Conservation (phyloP, 75 land plant species). For the Azolla pinnata region DNA sequence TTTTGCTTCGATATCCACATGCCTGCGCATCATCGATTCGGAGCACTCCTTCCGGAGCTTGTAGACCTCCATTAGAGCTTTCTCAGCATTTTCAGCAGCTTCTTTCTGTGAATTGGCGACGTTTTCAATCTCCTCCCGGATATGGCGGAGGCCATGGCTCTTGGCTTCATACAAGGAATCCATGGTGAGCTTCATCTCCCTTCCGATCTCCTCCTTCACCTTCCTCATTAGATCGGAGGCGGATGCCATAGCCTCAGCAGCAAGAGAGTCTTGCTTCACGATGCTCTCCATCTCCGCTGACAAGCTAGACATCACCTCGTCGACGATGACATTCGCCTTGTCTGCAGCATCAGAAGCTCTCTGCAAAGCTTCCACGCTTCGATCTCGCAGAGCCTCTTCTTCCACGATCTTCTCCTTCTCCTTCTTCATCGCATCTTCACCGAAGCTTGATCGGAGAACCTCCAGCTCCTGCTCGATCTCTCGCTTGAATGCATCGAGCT, state of each 20-base stretch:
- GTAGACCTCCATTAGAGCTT: too few relatives aligned
- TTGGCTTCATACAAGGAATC: not conserved
- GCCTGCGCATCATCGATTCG: too few relatives aligned
- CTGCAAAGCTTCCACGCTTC: constrained; percentile 8
- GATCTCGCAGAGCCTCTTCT: not conserved
- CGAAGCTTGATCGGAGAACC: constrained; percentile 1
- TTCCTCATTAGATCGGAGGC: constrained; percentile 8
- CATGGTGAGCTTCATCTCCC: constrained; percentile 2
- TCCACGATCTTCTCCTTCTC: not conserved
- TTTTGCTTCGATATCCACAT: too few relatives aligned
- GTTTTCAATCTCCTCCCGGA: too few relatives aligned
- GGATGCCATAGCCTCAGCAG: too few relatives aligned
- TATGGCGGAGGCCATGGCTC: too few relatives aligned
- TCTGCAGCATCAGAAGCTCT: constrained; percentile 18
- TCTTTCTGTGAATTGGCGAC: too few relatives aligned
- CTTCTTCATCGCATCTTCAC: constrained; percentile 9
- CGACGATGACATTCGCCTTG: constrained; percentile 15
- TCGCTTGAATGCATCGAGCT: constrained; percentile 8
- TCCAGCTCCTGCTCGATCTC: constrained; percentile 7
- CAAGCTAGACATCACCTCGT: constrained; percentile 5
- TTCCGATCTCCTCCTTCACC: constrained; percentile 2
- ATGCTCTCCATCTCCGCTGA: constrained; percentile 6
- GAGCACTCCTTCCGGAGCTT: too few relatives aligned
- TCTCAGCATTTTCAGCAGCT: too few relatives aligned
- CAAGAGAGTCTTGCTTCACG: constrained; percentile 3